Base-by-base conservation (phyloP, 2,329 filamentous ascomycete genomes). In the Didymella glomerata region DNA sequence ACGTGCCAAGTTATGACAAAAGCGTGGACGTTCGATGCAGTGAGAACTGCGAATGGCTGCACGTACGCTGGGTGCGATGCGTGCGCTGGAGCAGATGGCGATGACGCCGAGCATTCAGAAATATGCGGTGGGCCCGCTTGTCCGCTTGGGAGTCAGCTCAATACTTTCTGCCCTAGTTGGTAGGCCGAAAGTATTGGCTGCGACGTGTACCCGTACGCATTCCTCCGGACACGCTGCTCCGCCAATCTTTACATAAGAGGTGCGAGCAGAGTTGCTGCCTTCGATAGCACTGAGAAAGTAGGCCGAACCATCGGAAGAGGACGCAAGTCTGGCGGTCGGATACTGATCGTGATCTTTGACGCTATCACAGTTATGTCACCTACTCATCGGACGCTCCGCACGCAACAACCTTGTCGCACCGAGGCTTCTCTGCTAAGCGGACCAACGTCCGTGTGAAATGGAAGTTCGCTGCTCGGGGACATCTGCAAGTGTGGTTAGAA, bases 151-250 rank as follows among this genome's bases (percentile, higher is more conserved):
- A 48, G 40, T 46, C 40, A 54, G 50, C 51, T 36, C 41, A 60
- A 45, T 55, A 53, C 47, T 46, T 49, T 53, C 49, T 61, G 55
- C 57, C 53, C 47, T 52, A 60, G 57, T 57, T 59, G 46, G 57
- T 50, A 58, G 59, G 25, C 48, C 51, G 32, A 53, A 47, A 57
- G 54, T 57, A 63, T 63, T 63, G 63, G 63, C 46, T 61, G 60
- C 60, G 57, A 58, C 48, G 48, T 60, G 44, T 55, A 42, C 36
- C 22, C 41, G 59, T 46, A 32, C 28, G 56, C 52, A 55, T 60
- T 54, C 54, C 44, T 42, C 53, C 49, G 46, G 36, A 30, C 16
- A 41, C 41, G 34, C 36, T 47, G n/a, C 32, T 36, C 16, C 46
- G 56, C 41, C 50, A 46, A 40, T 42, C 38, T 51, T 57, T 44